phyloP scores from a whole-genome alignment of 345 rosid genomes.

The Isatis tinctoria region DNA sequence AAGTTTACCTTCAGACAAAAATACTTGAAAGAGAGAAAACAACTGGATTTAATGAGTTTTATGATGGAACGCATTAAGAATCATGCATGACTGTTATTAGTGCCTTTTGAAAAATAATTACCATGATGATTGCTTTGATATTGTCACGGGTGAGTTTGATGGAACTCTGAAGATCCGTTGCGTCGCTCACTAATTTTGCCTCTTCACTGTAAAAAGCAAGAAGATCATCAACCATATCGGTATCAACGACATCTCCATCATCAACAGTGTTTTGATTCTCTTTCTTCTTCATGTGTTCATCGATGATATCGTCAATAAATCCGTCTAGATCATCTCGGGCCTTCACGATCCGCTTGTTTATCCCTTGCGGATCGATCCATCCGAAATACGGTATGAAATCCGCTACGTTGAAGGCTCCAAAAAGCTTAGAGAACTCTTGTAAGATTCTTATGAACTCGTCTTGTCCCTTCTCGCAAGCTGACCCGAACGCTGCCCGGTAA shows the following conservation, averaged over 20 bases:
- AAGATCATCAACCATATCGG: slow-evolving; percentile 92
- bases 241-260: slow-evolving; percentile 31
- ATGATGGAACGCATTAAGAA: slow-evolving; percentile 11
- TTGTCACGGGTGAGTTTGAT: slow-evolving; percentile 68
- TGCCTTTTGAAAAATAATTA: slow-evolving; percentile 17
- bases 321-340: slow-evolving; percentile 68
- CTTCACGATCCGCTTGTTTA: slow-evolving; percentile 45
- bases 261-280: slow-evolving; percentile 12
- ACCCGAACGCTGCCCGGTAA: slow-evolving; percentile 86
- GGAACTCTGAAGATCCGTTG: slow-evolving; percentile 62
- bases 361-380: slow-evolving; percentile 83
- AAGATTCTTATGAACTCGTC: slow-evolving; percentile 77
- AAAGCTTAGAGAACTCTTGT: slow-evolving; percentile 93
- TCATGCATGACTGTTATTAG: neutral
- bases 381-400: slow-evolving; percentile 76
- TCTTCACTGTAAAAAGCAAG: slow-evolving; percentile 78
- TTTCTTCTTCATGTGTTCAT: slow-evolving; percentile 66
- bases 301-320: slow-evolving; percentile 76
- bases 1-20: neutral
- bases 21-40: too few relatives aligned
- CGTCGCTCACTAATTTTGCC: slow-evolving; percentile 45
- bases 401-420: slow-evolving; percentile 91
- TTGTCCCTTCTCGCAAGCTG: slow-evolving; percentile 51
- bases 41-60: slow-evolving; percentile 7
- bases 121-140: slow-evolving; percentile 98